A percentile compares a stretch with the other conserved stretches of the same genome.
phyloP scores from a whole-genome alignment of 2,329 filamentous ascomycete genomes.

The Aspergillus hiratsukae region DNA sequence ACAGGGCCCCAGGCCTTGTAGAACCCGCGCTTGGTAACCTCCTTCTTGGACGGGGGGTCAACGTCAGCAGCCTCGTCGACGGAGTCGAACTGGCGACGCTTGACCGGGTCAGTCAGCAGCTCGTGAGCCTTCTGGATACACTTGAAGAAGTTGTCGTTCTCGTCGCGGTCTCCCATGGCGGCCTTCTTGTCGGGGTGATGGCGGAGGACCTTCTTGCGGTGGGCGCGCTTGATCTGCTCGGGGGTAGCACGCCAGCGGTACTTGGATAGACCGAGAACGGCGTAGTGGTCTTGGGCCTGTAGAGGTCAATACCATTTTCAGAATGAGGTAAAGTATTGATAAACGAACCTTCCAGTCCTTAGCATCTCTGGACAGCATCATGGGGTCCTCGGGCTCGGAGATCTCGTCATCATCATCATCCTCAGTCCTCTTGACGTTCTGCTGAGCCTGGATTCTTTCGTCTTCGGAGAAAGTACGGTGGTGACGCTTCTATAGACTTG shows the following conservation, averaged over 20 bases:
- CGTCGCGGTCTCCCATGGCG: constrained; percentile 77
- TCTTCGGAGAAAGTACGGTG: constrained; percentile 98
- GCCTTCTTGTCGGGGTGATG: constrained; percentile 99
- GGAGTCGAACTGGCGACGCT: constrained; percentile 92
- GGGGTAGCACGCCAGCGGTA: constrained; percentile 90
- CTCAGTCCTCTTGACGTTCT: constrained; percentile 92
- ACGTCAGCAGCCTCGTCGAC: constrained; percentile 92
- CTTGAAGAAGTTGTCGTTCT: constrained; percentile 97
- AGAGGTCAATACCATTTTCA: constrained; percentile 10
- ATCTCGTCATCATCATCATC: constrained; percentile 86
- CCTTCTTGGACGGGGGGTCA: constrained; percentile 88
- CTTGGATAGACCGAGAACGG: constrained; percentile 86
- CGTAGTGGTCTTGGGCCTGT: constrained; percentile 93
- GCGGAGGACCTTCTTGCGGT: constrained; percentile 98
- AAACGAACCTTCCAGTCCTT: constrained; percentile 95
- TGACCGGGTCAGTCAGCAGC: constrained; percentile 83
- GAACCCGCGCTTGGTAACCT: constrained; percentile 78
- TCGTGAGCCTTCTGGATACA: constrained; percentile 99
- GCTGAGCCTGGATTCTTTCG: constrained; percentile 92
- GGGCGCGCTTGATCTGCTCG: constrained; percentile 97
- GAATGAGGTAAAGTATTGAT: too few species aligned
- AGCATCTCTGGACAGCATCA: constrained; percentile 87
- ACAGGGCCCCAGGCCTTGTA: constrained; percentile 91
- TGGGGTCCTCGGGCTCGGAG: constrained; percentile 87
- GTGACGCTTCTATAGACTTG: constrained; percentile 61